A percentile compares a stretch with the other conserved stretches of the same genome.
phyloP scores from a whole-genome alignment of 305 asterid genomes.

The Withania somnifera region DNA sequence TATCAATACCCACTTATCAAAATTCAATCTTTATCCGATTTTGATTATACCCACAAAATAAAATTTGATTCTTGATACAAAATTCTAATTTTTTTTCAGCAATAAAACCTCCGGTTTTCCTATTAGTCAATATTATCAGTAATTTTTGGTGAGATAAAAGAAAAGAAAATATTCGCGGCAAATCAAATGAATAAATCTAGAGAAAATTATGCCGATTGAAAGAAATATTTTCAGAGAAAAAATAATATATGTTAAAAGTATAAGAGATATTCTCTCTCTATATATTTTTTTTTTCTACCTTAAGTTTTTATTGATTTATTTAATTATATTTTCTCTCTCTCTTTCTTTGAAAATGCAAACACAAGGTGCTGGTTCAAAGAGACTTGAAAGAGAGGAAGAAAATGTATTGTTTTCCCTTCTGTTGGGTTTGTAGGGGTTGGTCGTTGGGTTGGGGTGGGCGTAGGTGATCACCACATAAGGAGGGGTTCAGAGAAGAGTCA shows the following conservation, averaged over 20 bases:
- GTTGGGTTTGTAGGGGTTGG: not conserved
- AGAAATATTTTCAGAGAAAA: conserved; percentile 21
- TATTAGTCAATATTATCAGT: no score
- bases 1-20: conserved; percentile 18
- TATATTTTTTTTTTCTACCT: no score
- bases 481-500: not conserved
- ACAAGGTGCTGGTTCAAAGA: not conserved
- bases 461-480: not conserved
- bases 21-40: not conserved
- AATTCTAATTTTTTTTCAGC: not conserved
- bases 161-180: not conserved
- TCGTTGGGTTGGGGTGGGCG: not conserved
- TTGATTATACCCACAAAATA: conserved; percentile 4
- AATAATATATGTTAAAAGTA: conserved; percentile 43
- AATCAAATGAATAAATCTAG: conserved; percentile 11
- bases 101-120: conserved; percentile 7
- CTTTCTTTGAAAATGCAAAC: not conserved
- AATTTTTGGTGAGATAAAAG: not conserved
- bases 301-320: conserved; percentile 1
- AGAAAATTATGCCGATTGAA: conserved; percentile 24
- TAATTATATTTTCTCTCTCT: not conserved
- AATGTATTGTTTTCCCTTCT: not conserved
- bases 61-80: no score
- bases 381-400: not conserved
- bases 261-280: conserved; percentile 24